Base-by-base conservation (phyloP, 176 grass and related monocot genomes). In the Pontederia paniculata region DNA sequence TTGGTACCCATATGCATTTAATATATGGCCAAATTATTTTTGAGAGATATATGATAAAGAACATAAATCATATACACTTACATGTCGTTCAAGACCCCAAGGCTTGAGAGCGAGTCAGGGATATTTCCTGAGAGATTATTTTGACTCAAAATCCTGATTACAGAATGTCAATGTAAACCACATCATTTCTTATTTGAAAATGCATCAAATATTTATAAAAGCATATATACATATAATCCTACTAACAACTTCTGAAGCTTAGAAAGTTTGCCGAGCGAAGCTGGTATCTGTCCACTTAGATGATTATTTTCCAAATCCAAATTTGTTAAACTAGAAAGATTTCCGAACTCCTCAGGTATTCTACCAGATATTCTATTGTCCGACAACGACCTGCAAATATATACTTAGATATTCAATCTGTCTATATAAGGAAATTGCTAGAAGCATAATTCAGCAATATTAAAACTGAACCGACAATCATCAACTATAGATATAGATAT, bases 231-330 rank as follows among this genome's bases (percentile, higher is more conserved):
- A 21, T 63, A 45, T 47, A 17, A 48, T 63, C 60, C 49, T 17
- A 74, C 91, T 89, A 75, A 96, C 86, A 96, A 74, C 48, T 45
- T 81, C 86, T 87, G 65, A 42, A 96, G 86, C 58, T 81, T 52
- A 59, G 71, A 45, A 42, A 96, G 91, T 12, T 14, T 23, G 22
- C 86, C 82, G 70, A 96, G 69, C 57, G 77, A 68, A 21, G 67
- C 59, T 17, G 91, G 91, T 69, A 96, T 96, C 4, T 78, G 52
- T 43, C 91, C 91, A 78, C 28, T 84, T 76, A 96, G 70, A 43
- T 17, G 31, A 49, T 96, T 96, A 60, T 65, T 52, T 81, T 54
- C 78, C 55, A 96, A 70, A 31, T 74, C 80, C 69, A 96, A 68
- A 37, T 63, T 84, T 59, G 49, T 81, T 72, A 96, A 85, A 57